Evolutionary conservation across 164 flowering plant genomes (phyloP).

Genomic region (Cinnamomum micranthum): DNA sequence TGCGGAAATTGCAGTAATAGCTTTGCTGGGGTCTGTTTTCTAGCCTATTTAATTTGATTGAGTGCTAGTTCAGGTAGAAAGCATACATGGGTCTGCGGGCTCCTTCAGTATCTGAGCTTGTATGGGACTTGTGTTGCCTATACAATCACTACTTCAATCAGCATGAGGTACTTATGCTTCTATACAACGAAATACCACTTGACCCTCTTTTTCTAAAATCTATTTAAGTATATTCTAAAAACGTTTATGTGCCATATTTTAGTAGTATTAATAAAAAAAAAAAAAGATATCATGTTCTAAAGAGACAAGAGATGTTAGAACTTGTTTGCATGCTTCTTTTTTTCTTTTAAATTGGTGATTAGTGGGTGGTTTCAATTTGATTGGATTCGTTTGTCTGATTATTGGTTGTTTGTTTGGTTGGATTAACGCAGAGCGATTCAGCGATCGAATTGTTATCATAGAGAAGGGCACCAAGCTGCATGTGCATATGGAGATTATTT

Average conservation of each 20-base stretch:
- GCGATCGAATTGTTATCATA: slow-evolving; percentile 66
- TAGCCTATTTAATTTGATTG: slow-evolving; percentile 9
- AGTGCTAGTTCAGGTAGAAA: slow-evolving; percentile 18
- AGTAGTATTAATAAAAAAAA: no score
- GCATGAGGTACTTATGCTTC: slow-evolving; percentile 31
- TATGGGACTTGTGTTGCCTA: slow-evolving; percentile 37
- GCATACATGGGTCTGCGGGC: slow-evolving; percentile 41
- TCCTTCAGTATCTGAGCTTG: slow-evolving; percentile 38
- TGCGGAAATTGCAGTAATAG: background rate
- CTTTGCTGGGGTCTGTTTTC: background rate
- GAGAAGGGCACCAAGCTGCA: slow-evolving; percentile 50
- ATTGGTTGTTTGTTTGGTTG: background rate
- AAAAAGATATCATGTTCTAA: background rate
- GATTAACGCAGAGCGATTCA: slow-evolving; percentile 65
- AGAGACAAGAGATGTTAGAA: background rate
- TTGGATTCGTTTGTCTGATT: background rate
- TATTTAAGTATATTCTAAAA: no score
- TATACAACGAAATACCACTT: background rate
- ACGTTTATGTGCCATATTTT: no score
- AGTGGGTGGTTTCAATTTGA: background rate
- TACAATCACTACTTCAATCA: slow-evolving; percentile 29
- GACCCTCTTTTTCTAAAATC: no score
- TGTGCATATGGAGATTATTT: slow-evolving; percentile 38
- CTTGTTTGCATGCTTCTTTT: background rate
- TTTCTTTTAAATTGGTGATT: background rate